A percentile compares a stretch with the other conserved stretches of the same genome.
These are phyloP conservation scores for Apiospora kogelbergensis DNA, from an alignment of 2,329 filamentous ascomycete species.

Conservation along the genomic window DNA sequence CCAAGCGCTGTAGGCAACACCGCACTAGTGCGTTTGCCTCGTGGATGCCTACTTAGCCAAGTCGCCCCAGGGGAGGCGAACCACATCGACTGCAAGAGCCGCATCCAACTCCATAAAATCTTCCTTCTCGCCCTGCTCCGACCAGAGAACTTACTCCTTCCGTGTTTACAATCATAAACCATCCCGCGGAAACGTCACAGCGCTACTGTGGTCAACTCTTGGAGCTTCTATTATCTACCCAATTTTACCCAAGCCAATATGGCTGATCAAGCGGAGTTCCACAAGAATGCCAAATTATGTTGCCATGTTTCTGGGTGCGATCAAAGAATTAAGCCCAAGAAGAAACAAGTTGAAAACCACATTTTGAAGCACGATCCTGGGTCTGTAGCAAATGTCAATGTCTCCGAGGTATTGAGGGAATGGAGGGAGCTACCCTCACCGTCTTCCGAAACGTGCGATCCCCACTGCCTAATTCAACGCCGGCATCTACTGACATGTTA, in stretches of 20 bases:
- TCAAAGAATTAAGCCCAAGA: not conserved
- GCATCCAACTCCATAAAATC: not conserved
- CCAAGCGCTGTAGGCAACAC: too few relatives aligned
- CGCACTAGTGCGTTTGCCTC: not conserved
- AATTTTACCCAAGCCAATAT: not conserved
- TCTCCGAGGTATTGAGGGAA: too few relatives aligned
- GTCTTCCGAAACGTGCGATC: too few relatives aligned
- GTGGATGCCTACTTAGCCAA: not conserved
- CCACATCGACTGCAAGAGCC: not conserved
- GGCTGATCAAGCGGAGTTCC: not conserved
- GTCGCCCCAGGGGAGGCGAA: not conserved
- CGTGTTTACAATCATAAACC: not conserved
- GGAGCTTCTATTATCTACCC: not conserved
- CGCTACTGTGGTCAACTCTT: not conserved
- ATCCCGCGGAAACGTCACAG: not conserved
- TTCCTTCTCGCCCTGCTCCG: not conserved
- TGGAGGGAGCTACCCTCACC: too few relatives aligned
- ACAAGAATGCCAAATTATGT: not conserved
- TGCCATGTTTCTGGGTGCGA: not conserved
- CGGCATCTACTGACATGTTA: too few relatives aligned
- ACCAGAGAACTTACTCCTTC: not conserved
- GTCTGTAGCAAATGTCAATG: too few relatives aligned
- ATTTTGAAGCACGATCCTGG: too few relatives aligned
- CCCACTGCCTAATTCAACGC: too few relatives aligned
- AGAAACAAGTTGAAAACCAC: too few relatives aligned